phyloP scores from a whole-genome alignment of 2,329 filamentous ascomycete species.

The Talaromyces sp. region DNA sequence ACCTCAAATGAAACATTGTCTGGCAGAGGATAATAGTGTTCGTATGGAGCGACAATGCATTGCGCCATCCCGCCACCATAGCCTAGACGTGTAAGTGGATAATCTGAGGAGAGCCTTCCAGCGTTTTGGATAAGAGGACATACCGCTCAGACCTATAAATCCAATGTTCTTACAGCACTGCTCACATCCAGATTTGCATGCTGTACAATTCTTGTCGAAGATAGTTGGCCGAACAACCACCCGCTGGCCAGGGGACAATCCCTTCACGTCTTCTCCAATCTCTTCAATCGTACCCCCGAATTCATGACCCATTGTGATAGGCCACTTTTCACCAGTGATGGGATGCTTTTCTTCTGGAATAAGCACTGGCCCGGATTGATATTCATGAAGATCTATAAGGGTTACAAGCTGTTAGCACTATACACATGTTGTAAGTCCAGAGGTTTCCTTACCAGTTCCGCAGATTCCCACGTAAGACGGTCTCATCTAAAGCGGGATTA shows the following conservation, averaged over 20 bases:
- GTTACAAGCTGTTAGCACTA: too few relatives aligned
- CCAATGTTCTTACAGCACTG: too few relatives aligned
- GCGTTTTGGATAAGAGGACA: slow-evolving; percentile 46
- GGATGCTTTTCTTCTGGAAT: not conserved
- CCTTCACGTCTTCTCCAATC: not conserved
- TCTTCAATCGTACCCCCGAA: not conserved
- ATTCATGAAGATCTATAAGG: too few relatives aligned
- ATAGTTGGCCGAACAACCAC: not conserved
- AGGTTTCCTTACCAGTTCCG: too few relatives aligned
- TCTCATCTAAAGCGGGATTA: too few relatives aligned
- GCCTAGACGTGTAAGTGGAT: too few relatives aligned
- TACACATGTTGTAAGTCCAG: too few relatives aligned
- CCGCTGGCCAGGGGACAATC: not conserved
- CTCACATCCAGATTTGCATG: too few relatives aligned
- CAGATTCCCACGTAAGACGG: too few relatives aligned
- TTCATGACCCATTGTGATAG: not conserved
- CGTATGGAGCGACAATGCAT: slow-evolving; percentile 25
- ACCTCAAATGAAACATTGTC: slow-evolving; percentile 15
- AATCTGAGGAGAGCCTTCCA: too few relatives aligned
- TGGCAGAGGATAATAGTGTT: slow-evolving; percentile 29
- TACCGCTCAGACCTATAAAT: not conserved
- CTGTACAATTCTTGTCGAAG: too few relatives aligned
- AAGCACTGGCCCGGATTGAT: not conserved
- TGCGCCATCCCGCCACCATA: slow-evolving; percentile 32
- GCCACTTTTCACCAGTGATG: not conserved